Base-by-base conservation (phyloP, 2,329 filamentous ascomycete species). In the Phoma sp. region DNA sequence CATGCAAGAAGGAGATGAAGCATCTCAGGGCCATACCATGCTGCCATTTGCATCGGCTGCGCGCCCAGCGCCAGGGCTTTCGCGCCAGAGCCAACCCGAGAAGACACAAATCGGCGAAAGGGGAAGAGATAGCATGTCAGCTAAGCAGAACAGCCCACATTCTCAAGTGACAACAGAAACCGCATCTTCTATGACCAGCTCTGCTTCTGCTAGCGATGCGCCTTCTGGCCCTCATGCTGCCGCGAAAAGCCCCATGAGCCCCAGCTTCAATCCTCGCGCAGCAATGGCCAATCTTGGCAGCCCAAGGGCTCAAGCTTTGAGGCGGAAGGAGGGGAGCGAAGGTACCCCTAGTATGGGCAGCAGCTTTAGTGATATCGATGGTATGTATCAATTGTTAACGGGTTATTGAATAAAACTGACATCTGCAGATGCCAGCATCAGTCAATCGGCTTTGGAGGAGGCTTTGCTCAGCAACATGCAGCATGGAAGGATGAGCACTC, bases 321-420 rank as follows among this genome's bases (percentile, higher is more conserved):
- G 52, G 33, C 58, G 53, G 36, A 68, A 59, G 36, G 69, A 72
- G 23, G 70, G 70, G 4, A 74, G 71, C 39, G 71, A 74, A 39
- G 71, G 70, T 1, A 69, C 69, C 2, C 71, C 70, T 11, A 74
- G 71, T 37, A 74, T 74, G 69, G 89, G 90, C 1, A 93, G 90
- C 71, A 93, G 89, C 65, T 95, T 91, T 66, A 93, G 89, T 74
- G 91, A 95, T 76, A 81, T 96, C 38, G 90, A 93, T 70, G 89
- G 89, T 83, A 72, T 61, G 69, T 66, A n/a, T 14, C 9, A 8
- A 22, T 42, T 25, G 9, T 14, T 9, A 10, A 25, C 4, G 4
- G 23, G 6, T 36, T 37, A 11, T 23, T 24, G 13, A 13, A 23
- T 9, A 7, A 4, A 18, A 32, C 58, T 51, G 51, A 59, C 58